A percentile compares a stretch with the other conserved stretches of the same genome.
phyloP scores from a whole-genome alignment of 176 grass and related monocot species.

The Carex cristatella region DNA sequence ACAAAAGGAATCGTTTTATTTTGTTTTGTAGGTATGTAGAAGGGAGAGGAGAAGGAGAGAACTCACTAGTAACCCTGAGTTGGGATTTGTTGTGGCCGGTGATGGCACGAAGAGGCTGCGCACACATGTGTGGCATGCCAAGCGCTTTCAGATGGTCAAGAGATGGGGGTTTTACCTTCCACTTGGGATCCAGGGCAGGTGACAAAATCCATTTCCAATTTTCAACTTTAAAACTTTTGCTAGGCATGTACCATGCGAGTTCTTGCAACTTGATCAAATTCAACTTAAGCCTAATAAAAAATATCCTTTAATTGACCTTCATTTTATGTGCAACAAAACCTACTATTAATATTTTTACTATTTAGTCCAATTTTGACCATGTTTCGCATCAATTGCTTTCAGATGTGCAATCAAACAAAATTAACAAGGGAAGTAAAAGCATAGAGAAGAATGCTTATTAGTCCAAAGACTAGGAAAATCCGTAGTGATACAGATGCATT shows the following conservation, averaged over 20 bases:
- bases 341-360: background rate
- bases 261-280: no score
- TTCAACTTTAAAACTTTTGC: background rate
- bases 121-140: slow-evolving; percentile 84
- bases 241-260: background rate
- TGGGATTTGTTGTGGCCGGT: slow-evolving; percentile 48
- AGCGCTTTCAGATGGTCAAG: slow-evolving; percentile 75
- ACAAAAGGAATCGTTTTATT: no score
- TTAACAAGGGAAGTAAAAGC: no score
- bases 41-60: slow-evolving; percentile 60
- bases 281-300: no score
- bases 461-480: no score
- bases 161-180: slow-evolving; percentile 71
- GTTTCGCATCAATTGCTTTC: background rate
- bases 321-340: background rate
- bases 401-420: no score
- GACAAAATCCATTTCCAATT: background rate
- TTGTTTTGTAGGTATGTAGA: slow-evolving; percentile 1
- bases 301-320: no score
- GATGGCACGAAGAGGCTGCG: slow-evolving; percentile 60
- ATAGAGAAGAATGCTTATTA: no score
- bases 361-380: background rate
- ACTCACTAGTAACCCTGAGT: slow-evolving; percentile 40
- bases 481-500: no score
- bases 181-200: slow-evolving; percentile 56